phyloP scores from a whole-genome alignment of 176 grass and related monocot species.

The Oropetium thomaeum region DNA sequence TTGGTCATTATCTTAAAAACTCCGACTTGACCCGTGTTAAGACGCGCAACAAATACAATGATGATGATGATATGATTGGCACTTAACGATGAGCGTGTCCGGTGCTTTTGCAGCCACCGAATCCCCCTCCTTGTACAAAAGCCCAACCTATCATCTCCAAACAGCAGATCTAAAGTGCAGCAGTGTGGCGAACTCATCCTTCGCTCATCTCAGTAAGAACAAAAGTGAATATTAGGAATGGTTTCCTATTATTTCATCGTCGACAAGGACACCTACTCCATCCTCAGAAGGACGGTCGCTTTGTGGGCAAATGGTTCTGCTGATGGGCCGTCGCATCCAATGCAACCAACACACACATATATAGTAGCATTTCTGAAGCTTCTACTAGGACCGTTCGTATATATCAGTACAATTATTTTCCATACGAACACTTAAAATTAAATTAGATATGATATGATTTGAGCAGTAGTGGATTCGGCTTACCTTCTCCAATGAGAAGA shows the following conservation, averaged over 20 bases:
- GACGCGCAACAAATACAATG: slow-evolving; percentile 32
- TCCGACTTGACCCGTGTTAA: slow-evolving; percentile 9
- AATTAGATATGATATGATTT: background rate
- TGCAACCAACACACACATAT: no score
- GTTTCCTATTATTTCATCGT: background rate
- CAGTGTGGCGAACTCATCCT: background rate
- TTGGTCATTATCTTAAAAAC: slow-evolving; percentile 11
- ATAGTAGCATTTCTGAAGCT: background rate
- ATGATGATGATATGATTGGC: no score
- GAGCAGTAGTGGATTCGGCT: background rate
- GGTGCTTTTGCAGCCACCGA: slow-evolving; percentile 40
- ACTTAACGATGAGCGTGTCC: background rate
- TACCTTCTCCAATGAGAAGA: slow-evolving; percentile 90
- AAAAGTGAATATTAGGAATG: background rate
- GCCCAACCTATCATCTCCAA: background rate
- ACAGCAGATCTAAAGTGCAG: background rate
- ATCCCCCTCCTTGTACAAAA: background rate
- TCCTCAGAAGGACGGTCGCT: background rate
- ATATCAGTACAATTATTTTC: background rate
- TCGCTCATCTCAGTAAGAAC: background rate
- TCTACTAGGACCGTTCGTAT: background rate
- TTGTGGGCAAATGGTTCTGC: slow-evolving; percentile 22
- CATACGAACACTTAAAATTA: background rate
- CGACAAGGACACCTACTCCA: slow-evolving; percentile 21
- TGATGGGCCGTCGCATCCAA: slow-evolving; percentile 1